Base-by-base conservation (phyloP, 1,284 basidiomycete species). In the Gomphus sp. region DNA sequence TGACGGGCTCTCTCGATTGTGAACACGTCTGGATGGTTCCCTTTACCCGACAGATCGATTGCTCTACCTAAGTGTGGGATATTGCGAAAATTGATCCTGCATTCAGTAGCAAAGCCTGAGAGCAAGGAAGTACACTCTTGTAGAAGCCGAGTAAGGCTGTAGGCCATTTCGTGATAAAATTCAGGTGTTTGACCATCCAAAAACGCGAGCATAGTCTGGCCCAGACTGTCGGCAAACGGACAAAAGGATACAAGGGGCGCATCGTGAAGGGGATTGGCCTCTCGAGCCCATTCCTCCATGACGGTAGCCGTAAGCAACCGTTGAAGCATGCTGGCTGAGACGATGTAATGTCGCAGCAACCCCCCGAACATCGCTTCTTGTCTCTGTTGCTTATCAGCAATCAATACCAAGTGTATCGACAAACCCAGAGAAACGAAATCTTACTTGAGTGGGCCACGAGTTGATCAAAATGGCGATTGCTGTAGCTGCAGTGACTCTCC, bases 131-230 rank as follows among this genome's bases (percentile, higher is more conserved):
- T 80, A 64, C 91, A 95, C 65, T 98, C 94, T 36, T 76, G 72
- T 64, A 92, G 86, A 58, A 97, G 88, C 31, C 91, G 86, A 55
- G 81, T 80, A 28, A 98, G 83, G 48, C 88, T 80, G 60, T 89
- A 81, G 1, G 84, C 82, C 91, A 97, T 94, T 73, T 99, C 97
- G 70, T 92, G 86, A 70, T 98, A 98, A 1, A 91, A 87, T 0
- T 84, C 72, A 3, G 91, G 91, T 2, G 89, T 82, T 2, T 80
- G 76, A 31, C 76, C 80, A 70, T 93, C 91, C 37, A 98, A 80
- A 74, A 87, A 86, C 8, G 73, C 67, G 48, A 94, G 78, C 28
- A 89, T 84, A 65, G 80, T 82, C 22, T 73, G 64, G 54, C 85
- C 84, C 54, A 96, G 74, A 58, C 87, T 82, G 58, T 77, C 74